A percentile compares a stretch with the other conserved stretches of the same genome.
phyloP scores from a whole-genome alignment of 2,329 filamentous ascomycete genomes.

The Nemania sp. region DNA sequence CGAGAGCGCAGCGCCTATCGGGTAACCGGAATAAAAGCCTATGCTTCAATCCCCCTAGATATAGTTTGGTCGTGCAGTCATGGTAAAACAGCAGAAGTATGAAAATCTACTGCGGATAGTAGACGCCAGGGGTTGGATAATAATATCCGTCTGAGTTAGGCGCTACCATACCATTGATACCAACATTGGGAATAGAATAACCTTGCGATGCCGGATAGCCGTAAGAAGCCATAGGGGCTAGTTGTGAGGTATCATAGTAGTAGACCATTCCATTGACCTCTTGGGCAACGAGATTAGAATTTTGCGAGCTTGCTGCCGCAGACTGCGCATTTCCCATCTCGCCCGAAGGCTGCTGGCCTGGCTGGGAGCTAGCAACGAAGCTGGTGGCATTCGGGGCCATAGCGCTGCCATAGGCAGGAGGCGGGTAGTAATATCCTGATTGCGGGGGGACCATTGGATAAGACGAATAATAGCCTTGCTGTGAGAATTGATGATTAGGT shows the following conservation, averaged over 20 bases:
- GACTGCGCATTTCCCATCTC: slow-evolving; percentile 42
- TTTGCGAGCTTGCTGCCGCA: slow-evolving; percentile 55
- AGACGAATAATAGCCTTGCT: slow-evolving; percentile 61
- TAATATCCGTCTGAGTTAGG: slow-evolving; percentile 71
- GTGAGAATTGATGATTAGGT: slow-evolving; percentile 66
- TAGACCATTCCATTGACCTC: slow-evolving; percentile 96
- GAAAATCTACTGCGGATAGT: slow-evolving; percentile 60
- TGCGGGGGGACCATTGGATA: slow-evolving; percentile 63
- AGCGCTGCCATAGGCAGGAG: slow-evolving; percentile 44
- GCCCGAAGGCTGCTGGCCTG: slow-evolving; percentile 47
- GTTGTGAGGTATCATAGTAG: slow-evolving; percentile 82
- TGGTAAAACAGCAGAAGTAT: background rate
- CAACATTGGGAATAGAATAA: slow-evolving; percentile 57
- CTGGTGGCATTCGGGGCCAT: slow-evolving; percentile 51
- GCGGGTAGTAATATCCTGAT: slow-evolving; percentile 71
- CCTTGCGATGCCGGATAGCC: slow-evolving; percentile 52
- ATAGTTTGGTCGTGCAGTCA: too few species aligned
- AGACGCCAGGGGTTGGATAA: slow-evolving; percentile 60
- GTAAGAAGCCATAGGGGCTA: slow-evolving; percentile 56
- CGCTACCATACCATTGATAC: slow-evolving; percentile 82
- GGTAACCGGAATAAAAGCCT: too few species aligned
- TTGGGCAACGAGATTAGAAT: slow-evolving; percentile 69
- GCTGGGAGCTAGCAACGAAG: slow-evolving; percentile 58
- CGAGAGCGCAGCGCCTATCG: too few species aligned
- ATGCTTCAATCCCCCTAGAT: too few species aligned